Conservation (phyloP, 495 filamentous ascomycete species). For the Hyaloscypha variabilis region DNA sequence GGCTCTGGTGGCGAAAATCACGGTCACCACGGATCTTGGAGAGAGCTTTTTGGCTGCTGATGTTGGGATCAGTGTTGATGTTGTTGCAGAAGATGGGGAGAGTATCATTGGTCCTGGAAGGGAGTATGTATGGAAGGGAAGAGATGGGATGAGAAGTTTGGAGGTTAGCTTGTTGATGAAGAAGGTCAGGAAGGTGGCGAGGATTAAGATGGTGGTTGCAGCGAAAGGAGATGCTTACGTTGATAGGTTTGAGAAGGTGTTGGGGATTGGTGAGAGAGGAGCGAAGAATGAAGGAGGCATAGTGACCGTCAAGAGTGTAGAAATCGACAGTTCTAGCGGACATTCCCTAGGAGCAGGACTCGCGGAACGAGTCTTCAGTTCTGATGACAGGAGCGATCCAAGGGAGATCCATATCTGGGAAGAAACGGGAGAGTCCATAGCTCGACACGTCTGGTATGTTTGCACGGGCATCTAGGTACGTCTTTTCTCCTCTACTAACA, state of each 20-base stretch:
- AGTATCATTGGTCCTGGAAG: conserved; percentile 49
- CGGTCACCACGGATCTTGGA: conserved; percentile 89
- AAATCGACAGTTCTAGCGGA: conserved; percentile 9
- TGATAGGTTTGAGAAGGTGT: conserved; percentile 53
- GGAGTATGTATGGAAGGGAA: conserved; percentile 50
- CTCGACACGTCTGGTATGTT: conserved; percentile 87
- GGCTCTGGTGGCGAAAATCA: conserved; percentile 55
- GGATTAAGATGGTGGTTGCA: conserved; percentile 24
- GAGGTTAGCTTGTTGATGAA: conserved; percentile 21
- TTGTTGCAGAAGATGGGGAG: conserved; percentile 38
- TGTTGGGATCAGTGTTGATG: conserved; percentile 50
- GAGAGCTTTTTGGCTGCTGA: conserved; percentile 78
- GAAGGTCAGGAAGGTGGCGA: background rate
- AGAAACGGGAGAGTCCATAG: conserved; percentile 94
- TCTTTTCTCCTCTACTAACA: conserved; percentile 17
- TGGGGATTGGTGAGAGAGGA: conserved; percentile 36
- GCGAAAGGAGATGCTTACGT: conserved; percentile 19
- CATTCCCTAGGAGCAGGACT: background rate
- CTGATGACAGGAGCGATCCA: background rate
- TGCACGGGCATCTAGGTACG: conserved; percentile 36
- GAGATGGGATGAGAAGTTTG: conserved; percentile 29
- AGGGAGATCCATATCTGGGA: conserved; percentile 62
- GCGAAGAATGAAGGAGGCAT: conserved; percentile 16
- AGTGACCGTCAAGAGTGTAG: conserved; percentile 27
- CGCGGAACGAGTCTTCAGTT: conserved; percentile 24